Conservation (phyloP, 2,329 filamentous ascomycete genomes). For the Penicillium sp. region DNA sequence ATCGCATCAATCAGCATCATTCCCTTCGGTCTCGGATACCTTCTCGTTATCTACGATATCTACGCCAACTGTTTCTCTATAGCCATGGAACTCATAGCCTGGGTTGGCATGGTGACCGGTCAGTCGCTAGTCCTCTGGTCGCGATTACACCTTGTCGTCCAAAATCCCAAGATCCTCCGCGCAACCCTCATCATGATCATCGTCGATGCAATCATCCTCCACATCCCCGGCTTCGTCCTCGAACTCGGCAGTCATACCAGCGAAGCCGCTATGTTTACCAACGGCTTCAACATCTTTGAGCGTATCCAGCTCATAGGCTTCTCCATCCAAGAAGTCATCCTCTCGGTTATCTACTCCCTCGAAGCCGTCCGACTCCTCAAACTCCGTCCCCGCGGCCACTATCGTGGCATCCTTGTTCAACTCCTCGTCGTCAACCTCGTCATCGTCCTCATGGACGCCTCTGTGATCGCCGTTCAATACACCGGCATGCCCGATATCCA, state of each 20-base stretch:
- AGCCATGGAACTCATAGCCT: constrained; percentile 44
- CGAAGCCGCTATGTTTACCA: constrained; percentile 23
- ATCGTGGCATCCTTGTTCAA: constrained; percentile 45
- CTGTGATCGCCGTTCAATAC: constrained; percentile 43
- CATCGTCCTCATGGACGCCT: constrained; percentile 48
- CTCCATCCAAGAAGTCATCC: constrained; percentile 55
- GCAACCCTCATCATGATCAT: constrained; percentile 48
- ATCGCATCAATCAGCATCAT: constrained; percentile 45
- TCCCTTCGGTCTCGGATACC: constrained; percentile 47
- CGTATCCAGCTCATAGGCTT: constrained; percentile 57
- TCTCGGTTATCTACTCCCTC: constrained; percentile 54
- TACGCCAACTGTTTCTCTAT: constrained; percentile 38
- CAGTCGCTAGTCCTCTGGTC: constrained; percentile 53
- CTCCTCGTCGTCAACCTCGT: constrained; percentile 49
- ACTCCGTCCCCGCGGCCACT: constrained; percentile 40
- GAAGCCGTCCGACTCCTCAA: constrained; percentile 53
- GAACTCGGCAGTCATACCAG: constrained; percentile 40
- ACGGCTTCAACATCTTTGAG: constrained; percentile 49
- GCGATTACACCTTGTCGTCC: constrained; percentile 48
- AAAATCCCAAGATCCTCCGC: constrained; percentile 35
- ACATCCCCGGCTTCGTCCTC: constrained; percentile 44
- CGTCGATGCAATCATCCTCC: constrained; percentile 42
- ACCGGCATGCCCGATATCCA: constrained; percentile 45
- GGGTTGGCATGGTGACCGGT: constrained; percentile 50
- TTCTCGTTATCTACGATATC: constrained; percentile 46